Base-by-base conservation (phyloP, 306 rosid species). In the Quercus parvula region DNA sequence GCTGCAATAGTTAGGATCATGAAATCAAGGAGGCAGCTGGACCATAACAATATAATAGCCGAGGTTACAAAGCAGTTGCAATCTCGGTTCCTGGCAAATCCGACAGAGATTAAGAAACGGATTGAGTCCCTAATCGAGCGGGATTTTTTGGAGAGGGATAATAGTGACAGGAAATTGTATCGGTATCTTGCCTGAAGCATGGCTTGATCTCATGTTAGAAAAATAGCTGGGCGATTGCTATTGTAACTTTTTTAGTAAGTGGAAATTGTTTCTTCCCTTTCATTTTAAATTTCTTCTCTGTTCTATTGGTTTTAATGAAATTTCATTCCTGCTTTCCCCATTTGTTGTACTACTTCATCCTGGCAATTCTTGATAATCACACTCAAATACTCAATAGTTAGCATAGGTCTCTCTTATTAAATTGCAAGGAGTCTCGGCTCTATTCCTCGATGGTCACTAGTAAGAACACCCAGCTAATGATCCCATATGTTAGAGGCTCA, bases 71-170 rank as follows among this genome's bases (percentile, higher is more conserved):
- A 90, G 83, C 94, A 89, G 86, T 77, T 94, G 84, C 97, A 94
- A 77, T 70, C 92, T 0, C 86, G 92, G 63, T 92, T 92, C 87
- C 81, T 92, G 5, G 85, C 94, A 18, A 92, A 94, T 78, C 97
- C 96, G 0, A 90, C 89, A 0, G 96, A 90, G 84, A 86, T 94
- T 46, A 94, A 94, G 81, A 94, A 89, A 82, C 88, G 96, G 67
- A 90, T 94, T 0, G 99, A 94, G 83, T 91, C 98, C 71, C 95
- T 94, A 19, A 88, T 94, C n/a, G 96, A 94, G 85, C 76, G 96
- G 76, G 98, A 94, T 12, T 94, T 94, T 81, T 75, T 94, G 89
- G 97, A 90, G 84, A 85, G 98, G 81, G 97, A 94, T 80, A 54
- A 71, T 25, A 73, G 41, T 18, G 97, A 94, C 86, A 80, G 89